phyloP scores from a whole-genome alignment of 768 basidiomycete genomes.

The Russula olivacea region DNA sequence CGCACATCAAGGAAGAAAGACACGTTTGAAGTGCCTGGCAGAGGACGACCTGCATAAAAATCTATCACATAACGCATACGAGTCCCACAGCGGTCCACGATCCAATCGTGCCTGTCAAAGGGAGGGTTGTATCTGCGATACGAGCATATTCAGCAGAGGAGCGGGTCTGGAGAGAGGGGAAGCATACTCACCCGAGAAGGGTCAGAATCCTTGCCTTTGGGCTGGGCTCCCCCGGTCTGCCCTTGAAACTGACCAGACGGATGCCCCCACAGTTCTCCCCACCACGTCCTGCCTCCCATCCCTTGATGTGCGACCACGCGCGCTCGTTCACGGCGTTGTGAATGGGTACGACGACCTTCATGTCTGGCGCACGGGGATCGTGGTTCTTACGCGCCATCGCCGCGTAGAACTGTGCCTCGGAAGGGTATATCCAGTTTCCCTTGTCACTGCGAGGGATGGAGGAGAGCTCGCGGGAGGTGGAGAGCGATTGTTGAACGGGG shows the following conservation, averaged over 20 bases:
- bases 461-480: conserved; percentile 72
- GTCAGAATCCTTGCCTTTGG: conserved; percentile 78
- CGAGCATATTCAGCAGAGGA: conserved; percentile 12
- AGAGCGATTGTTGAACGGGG: conserved; percentile 37
- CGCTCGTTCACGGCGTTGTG: conserved; percentile 97
- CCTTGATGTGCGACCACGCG: conserved; percentile 45
- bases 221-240: conserved; percentile 72
- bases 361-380: conserved; percentile 79
- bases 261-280: conserved; percentile 77
- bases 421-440: conserved; percentile 94
- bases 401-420: conserved; percentile 97
- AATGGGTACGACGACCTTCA: conserved; percentile 94
- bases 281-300: conserved; percentile 63
- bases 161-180: background rate
- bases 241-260: conserved; percentile 86
- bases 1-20: conserved; percentile 94
- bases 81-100: conserved; percentile 87
- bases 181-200: conserved; percentile 68
- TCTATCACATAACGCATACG: conserved; percentile 94
- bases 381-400: conserved; percentile 96
- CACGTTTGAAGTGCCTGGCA: conserved; percentile 44
- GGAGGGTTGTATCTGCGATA: conserved; percentile 76
- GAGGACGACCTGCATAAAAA: conserved; percentile 82
- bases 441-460: conserved; percentile 75
- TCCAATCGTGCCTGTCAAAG: conserved; percentile 98